Evolutionary conservation across 257 asterid species (phyloP), one percentile per base, ranked within the genome.

Genomic region (Eucommia ulmoides): DNA sequence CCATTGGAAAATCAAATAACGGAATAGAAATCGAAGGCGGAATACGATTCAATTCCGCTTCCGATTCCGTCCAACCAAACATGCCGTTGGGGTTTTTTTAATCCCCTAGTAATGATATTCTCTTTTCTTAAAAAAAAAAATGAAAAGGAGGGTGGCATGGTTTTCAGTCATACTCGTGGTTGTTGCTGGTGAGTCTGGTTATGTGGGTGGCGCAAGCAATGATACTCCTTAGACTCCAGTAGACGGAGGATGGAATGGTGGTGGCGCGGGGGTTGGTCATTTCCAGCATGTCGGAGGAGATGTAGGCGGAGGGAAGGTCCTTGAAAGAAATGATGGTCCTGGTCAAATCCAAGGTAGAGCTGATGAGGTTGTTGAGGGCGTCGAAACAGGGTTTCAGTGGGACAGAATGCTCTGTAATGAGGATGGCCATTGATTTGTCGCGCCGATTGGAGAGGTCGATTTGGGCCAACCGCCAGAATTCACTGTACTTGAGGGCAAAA

Each of bases 391-490:
- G 44, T 29, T 49, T 54, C 42, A 67, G 29, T 12, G 54, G 52
- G 16, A 63, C 79, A 0, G 58, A 29, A 12, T 62, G 67, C 1
- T 23, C 64, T 70, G 68, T 60, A 4, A 67, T 60, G 6, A 72
- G 58, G 15, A 53, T 20, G 11, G 74, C 72, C 17, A 72, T 33
- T 0, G 79, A 72, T 20, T 61, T 64, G 22, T 74, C 79, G 1
- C 67, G 55, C 1, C 72, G 72, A 53, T 67, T 42, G 18, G 72
- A 49, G 0, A 66, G 20, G 49, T 67, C 60, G 2, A 63, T 68
- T 42, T 68, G 64, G 16, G 59, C 69, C 33, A 72, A 64, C 7
- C 67, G 60, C 56, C 79, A 58, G 48, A 72, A 72, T 49, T 64
- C 69, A 7, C 79, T 75, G 18, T 72, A 67, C 51, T 45, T 64